A percentile compares a stretch with the other conserved stretches of the same genome.
Conservation (phyloP, 2,329 filamentous ascomycete genomes). For the Paecilomyces variotii region DNA sequence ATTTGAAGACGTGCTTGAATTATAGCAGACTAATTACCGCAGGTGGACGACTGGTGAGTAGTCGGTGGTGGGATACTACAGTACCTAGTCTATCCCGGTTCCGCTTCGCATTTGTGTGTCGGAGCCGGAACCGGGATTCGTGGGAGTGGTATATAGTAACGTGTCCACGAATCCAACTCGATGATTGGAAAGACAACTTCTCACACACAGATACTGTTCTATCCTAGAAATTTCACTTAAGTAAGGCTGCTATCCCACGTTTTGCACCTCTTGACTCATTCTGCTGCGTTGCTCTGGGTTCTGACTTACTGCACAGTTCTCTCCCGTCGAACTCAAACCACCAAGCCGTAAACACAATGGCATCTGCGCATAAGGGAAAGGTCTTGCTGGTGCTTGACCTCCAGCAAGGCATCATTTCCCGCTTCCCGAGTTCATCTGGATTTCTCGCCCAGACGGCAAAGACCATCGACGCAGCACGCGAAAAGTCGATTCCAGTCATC, state of each 20-base stretch:
- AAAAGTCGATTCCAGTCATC: conserved; percentile 19
- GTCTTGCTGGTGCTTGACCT: conserved; percentile 30
- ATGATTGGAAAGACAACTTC: neutral
- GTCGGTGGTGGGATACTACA: neutral
- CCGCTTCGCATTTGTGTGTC: neutral
- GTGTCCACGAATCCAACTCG: neutral
- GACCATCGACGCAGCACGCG: conserved; percentile 17
- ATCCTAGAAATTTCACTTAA: neutral
- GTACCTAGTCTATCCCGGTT: neutral
- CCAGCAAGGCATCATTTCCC: conserved; percentile 22
- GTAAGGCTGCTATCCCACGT: neutral
- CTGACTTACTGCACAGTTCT: neutral
- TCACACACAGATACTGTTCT: neutral
- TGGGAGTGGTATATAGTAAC: neutral
- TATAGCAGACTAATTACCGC: neutral
- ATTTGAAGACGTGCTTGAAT: neutral
- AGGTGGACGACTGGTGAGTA: neutral
- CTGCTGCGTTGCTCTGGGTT: neutral
- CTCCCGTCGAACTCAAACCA: neutral
- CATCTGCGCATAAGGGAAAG: neutral
- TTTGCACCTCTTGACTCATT: neutral
- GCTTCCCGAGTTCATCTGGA: conserved; percentile 8
- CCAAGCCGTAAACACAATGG: neutral
- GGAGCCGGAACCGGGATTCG: neutral
- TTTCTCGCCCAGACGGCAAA: conserved; percentile 18